phyloP scores from a whole-genome alignment of 2,329 filamentous ascomycete genomes.

The Verticillium longisporum region DNA sequence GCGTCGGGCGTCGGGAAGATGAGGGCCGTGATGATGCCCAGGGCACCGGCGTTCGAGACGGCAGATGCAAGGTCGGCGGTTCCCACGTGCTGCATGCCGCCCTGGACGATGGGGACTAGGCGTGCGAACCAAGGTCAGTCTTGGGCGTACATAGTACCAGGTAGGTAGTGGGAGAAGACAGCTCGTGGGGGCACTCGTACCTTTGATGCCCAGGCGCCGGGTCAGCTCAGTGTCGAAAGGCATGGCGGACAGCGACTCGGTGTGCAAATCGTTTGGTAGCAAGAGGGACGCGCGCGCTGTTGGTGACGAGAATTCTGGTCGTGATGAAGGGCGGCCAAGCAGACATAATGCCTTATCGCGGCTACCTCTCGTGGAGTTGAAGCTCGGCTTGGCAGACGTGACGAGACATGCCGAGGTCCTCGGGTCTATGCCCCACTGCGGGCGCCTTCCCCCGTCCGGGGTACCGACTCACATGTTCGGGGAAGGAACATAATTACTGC shows the following conservation, averaged over 20 bases:
- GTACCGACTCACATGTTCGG: not conserved
- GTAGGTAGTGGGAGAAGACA: not conserved
- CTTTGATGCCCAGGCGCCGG: conserved; percentile 49
- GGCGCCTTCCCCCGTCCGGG: not conserved
- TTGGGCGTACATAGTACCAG: too few species aligned
- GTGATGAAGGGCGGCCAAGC: not conserved
- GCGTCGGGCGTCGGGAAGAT: conserved; percentile 90
- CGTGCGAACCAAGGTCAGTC: not conserved
- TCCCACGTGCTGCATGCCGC: conserved; percentile 82
- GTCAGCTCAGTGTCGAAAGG: conserved; percentile 53
- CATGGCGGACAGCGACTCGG: conserved; percentile 29
- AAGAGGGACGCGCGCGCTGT: not conserved
- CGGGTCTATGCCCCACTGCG: not conserved
- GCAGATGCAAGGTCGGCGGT: conserved; percentile 72
- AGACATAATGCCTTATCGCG: not conserved
- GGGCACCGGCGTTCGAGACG: conserved; percentile 74
- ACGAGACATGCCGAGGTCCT: not conserved
- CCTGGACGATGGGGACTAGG: conserved; percentile 73
- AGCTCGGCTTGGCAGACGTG: not conserved
- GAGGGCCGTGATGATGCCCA: conserved; percentile 78
- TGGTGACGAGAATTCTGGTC: not conserved
- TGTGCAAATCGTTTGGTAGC: not conserved
- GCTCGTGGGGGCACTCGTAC: conserved; percentile 15
- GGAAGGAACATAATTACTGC: too few species aligned
- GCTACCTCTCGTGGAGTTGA: not conserved